Evolutionary conservation across 495 filamentous ascomycete genomes (phyloP).

Genomic region (Aspergillus kassunensis): DNA sequence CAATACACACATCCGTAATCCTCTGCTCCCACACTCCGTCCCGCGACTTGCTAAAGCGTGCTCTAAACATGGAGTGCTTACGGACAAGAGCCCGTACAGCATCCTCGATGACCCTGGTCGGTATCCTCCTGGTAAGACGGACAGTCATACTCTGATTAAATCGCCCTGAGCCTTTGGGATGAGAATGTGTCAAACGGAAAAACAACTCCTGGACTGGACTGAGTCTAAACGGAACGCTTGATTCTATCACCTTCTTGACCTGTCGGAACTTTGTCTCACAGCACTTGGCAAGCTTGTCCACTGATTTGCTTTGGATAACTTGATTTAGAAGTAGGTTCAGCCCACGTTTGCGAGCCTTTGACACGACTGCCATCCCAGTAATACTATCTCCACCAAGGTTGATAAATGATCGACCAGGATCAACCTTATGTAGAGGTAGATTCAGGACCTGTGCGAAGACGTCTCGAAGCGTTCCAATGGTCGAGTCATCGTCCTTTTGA

Average conservation of each 20-base stretch:
- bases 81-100: constrained; percentile 56
- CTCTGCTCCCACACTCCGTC: constrained; percentile 43
- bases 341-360: constrained; percentile 35
- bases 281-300: constrained; percentile 32
- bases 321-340: constrained; percentile 34
- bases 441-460: constrained; percentile 50
- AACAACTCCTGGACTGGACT: constrained; percentile 46
- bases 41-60: constrained; percentile 47
- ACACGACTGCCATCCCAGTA: constrained; percentile 39
- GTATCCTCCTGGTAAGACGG: constrained; percentile 46
- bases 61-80: constrained; percentile 67
- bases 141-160: constrained; percentile 72
- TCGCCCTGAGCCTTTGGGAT: constrained; percentile 46
- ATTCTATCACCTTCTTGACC: constrained; percentile 24
- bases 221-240: constrained; percentile 49
- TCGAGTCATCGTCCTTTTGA: constrained; percentile 23
- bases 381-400: constrained; percentile 48
- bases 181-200: constrained; percentile 36
- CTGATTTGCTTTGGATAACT: constrained; percentile 34
- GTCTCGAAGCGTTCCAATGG: constrained; percentile 27
- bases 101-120: constrained; percentile 45
- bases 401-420: constrained; percentile 39
- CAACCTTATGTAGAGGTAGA: constrained; percentile 34
- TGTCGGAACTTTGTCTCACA: constrained; percentile 21
- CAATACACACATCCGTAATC: constrained; percentile 28